phyloP scores from a whole-genome alignment of 1,139 yeast species.

The Debaryomyces coudertii region DNA sequence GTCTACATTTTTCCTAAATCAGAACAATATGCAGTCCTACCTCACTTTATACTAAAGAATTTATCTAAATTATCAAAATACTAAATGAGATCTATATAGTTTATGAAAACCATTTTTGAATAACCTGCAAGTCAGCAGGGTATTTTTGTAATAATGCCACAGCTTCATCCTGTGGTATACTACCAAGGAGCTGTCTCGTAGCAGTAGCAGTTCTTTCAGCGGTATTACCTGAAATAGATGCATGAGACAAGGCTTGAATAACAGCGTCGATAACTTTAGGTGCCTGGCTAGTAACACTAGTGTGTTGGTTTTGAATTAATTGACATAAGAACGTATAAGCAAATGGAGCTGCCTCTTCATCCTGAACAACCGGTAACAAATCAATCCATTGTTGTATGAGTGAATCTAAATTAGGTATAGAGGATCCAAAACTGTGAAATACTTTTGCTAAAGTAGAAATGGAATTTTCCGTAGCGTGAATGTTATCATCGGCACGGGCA shows the following conservation, averaged over 20 bases:
- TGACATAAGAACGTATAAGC: conserved; percentile 78
- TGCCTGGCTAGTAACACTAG: conserved; percentile 57
- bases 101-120: conserved; percentile 61
- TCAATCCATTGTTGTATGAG: conserved; percentile 77
- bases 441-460: conserved; percentile 84
- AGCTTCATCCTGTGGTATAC: conserved; percentile 65
- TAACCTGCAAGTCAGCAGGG: conserved; percentile 62
- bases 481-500: conserved; percentile 80
- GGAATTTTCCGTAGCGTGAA: conserved; percentile 86
- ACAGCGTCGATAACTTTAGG: conserved; percentile 75
- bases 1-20: background rate
- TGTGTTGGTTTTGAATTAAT: conserved; percentile 70
- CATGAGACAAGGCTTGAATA: conserved; percentile 73
- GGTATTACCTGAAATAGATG: conserved; percentile 67
- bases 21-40: conserved; percentile 1
- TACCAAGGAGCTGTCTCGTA: conserved; percentile 53
- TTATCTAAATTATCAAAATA: conserved; percentile 1
- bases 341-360: conserved; percentile 89
- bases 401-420: conserved; percentile 63
- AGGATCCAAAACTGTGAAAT: conserved; percentile 56
- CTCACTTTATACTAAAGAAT: background rate
- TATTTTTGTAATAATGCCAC: conserved; percentile 64
- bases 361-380: conserved; percentile 79
- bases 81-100: conserved; percentile 5
- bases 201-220: conserved; percentile 68